These are phyloP conservation scores for Aspergillus affinis DNA, from an alignment of 495 filamentous ascomycete genomes.

Conservation along the genomic window DNA sequence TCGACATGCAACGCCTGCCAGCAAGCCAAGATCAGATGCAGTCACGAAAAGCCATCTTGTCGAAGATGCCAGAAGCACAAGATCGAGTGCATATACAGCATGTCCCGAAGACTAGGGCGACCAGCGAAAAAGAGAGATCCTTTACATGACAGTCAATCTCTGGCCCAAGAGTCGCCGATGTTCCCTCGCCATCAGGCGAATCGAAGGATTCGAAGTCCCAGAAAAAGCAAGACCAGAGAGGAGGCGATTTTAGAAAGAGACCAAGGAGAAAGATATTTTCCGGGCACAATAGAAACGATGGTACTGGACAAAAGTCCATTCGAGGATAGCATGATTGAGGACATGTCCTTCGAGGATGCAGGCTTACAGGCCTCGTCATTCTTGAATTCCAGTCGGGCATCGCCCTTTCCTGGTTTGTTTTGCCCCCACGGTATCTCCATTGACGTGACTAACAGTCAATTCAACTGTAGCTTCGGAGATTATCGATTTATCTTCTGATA, in stretches of 20 bases:
- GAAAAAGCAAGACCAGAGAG: slow-evolving; percentile 18
- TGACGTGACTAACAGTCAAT: background rate
- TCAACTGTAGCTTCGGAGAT: slow-evolving; percentile 18
- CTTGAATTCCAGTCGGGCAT: slow-evolving; percentile 11
- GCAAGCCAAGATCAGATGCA: slow-evolving; percentile 51
- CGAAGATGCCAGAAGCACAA: slow-evolving; percentile 45
- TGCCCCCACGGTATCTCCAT: background rate
- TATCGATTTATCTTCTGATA: slow-evolving; percentile 28
- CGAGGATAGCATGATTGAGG: slow-evolving; percentile 7
- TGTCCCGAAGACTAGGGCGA: slow-evolving; percentile 43
- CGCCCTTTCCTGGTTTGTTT: slow-evolving; percentile 13
- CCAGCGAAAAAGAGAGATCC: slow-evolving; percentile 40
- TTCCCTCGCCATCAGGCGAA: slow-evolving; percentile 9
- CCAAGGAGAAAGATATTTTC: background rate
- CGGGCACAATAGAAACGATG: slow-evolving; percentile 3
- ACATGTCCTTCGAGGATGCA: slow-evolving; percentile 10
- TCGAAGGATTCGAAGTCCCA: slow-evolving; percentile 15
- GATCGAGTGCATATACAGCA: slow-evolving; percentile 45
- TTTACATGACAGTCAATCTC: background rate
- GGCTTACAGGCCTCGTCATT: slow-evolving; percentile 13
- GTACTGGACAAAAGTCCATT: slow-evolving; percentile 9
- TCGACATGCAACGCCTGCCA: slow-evolving; percentile 51
- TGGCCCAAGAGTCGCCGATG: slow-evolving; percentile 3
- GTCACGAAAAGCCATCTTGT: slow-evolving; percentile 47
- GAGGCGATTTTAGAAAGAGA: slow-evolving; percentile 8